phyloP scores from a whole-genome alignment of 2,329 filamentous ascomycete species.

The Phoma sp. region DNA sequence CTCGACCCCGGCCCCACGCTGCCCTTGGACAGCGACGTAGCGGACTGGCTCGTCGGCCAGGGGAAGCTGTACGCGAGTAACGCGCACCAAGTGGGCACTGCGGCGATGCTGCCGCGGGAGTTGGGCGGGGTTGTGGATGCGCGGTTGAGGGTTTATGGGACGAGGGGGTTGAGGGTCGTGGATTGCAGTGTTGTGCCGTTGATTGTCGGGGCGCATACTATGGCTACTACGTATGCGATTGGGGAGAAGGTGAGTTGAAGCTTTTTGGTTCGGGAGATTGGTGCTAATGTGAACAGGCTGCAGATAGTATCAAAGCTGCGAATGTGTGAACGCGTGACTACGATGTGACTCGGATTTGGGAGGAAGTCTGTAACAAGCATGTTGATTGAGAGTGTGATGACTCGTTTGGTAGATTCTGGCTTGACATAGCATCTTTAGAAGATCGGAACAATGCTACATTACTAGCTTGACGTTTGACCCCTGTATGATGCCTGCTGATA shows the following conservation, averaged over 20 bases:
- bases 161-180: constrained; percentile 28
- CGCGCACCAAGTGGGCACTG: constrained; percentile 24
- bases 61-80: constrained; percentile 12
- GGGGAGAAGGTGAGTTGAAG: constrained; percentile 24
- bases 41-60: constrained; percentile 11
- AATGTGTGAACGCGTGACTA: not conserved
- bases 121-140: constrained; percentile 25
- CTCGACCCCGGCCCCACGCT: constrained; percentile 27
- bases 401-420: too few species aligned
- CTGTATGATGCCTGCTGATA: too few species aligned
- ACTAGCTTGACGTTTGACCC: too few species aligned
- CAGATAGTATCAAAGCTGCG: constrained; percentile 28
- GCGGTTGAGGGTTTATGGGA: constrained; percentile 28
- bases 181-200: constrained; percentile 34
- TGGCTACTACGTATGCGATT: constrained; percentile 32
- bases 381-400: too few species aligned
- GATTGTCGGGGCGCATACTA: constrained; percentile 28
- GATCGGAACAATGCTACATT: too few species aligned
- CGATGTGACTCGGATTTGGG: too few species aligned
- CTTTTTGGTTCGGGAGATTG: not conserved
- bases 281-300: constrained; percentile 5
- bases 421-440: too few species aligned
- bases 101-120: constrained; percentile 30
- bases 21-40: constrained; percentile 24
- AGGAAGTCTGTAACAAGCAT: too few species aligned